Evolutionary conservation across 768 basidiomycete species (phyloP), one percentile per base, ranked within the genome.

Genomic region (Phanerodontia chrysosporium): DNA sequence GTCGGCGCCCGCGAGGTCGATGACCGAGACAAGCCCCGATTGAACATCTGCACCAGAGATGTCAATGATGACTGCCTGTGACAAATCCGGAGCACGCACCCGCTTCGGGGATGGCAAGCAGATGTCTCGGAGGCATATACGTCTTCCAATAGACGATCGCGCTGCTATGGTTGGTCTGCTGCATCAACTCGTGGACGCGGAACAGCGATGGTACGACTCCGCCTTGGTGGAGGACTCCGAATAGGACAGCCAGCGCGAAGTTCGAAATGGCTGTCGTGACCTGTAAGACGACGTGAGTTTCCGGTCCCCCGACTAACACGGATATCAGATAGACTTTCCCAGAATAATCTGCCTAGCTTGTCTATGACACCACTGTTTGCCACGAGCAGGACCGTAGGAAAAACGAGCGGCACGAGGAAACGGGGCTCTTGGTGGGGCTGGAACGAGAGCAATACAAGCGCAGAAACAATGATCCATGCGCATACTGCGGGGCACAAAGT

Each of bases 341-440:
- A 72, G 44, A 77, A 77, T 5, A 62, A 9, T 35, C 49, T 68
- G 1, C 73, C 67, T 2, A 64, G 65, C n/a, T 62, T 62, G n/a
- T 59, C 16, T 3, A 71, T 60, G 12, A 63, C 55, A n/a, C 66
- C 65, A 24, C 67, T 61, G 10, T 70, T 72, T 18, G 63, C 59
- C 9, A 63, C 64, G 6, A 76, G 58, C 3, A 74, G 55, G 21
- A 75, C 66, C 49, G 69, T 63, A 25, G 71, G 73, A 14, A 72
- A 66, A 28, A 77, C 58, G 21, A 77, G 64, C 2, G 76, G 76
- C 0, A 48, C 66, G 24, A 77, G 64, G 54, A 77, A 76, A 28
- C 76, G 72, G 0, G 73, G 71, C 60, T 77, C 76, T 56, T 77
- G 74, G 42, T 77, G 75, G 0, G 75, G 74, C 30, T 74, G 72